phyloP scores from a whole-genome alignment of 2,329 filamentous ascomycete species.

The Karstenula rhodostoma region DNA sequence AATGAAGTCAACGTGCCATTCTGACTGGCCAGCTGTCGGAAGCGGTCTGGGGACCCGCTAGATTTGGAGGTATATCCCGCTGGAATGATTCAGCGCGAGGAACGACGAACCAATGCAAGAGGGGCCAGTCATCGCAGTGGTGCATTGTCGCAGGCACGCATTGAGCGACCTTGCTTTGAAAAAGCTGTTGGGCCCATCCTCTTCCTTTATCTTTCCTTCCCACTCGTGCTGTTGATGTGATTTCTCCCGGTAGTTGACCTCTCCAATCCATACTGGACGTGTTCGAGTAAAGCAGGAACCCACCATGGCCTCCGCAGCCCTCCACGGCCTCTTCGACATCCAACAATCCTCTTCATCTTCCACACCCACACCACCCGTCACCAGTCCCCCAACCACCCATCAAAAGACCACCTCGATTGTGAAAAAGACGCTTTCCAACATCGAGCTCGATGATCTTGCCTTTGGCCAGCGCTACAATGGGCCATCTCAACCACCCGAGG shows the following conservation, averaged over 20 bases:
- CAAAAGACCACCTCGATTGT: slow-evolving; percentile 31
- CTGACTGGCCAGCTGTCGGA: slow-evolving; percentile 18
- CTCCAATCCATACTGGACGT: background rate
- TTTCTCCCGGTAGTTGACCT: background rate
- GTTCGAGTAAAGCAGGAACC: background rate
- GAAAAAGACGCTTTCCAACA: slow-evolving; percentile 33
- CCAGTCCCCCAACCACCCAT: slow-evolving; percentile 50
- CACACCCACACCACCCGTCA: slow-evolving; percentile 31
- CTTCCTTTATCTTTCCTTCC: background rate
- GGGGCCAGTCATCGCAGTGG: no score
- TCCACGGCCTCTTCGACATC: slow-evolving; percentile 55
- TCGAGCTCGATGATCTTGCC: slow-evolving; percentile 47
- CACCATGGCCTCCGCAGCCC: slow-evolving; percentile 46
- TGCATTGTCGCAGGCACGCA: slow-evolving; percentile 5
- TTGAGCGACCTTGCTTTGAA: background rate
- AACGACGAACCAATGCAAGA: slow-evolving; percentile 16
- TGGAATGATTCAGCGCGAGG: slow-evolving; percentile 38
- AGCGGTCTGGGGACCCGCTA: slow-evolving; percentile 13
- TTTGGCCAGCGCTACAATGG: slow-evolving; percentile 33
- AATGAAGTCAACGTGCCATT: background rate
- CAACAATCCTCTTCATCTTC: slow-evolving; percentile 33
- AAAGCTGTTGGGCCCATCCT: background rate
- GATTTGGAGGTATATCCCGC: slow-evolving; percentile 15
- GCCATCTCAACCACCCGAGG: slow-evolving; percentile 26
- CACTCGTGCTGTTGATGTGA: background rate